Base-by-base conservation (phyloP, 352 stramenopile species). In the Phytophthora niederhauseri region DNA sequence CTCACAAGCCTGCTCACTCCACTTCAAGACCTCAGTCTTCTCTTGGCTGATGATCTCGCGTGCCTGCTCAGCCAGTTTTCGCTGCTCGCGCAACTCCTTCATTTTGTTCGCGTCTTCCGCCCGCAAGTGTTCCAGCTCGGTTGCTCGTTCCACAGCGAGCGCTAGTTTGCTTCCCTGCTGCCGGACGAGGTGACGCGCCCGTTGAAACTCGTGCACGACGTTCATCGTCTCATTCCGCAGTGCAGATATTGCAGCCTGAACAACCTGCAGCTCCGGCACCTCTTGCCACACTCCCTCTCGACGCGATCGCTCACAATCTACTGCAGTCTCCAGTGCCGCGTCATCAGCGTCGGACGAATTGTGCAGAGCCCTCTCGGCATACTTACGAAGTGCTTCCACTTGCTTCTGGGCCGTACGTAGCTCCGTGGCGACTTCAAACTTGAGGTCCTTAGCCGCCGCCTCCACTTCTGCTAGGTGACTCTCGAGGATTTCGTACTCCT, bases 31-130 rank as follows among this genome's bases (percentile, higher is more conserved):
- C 31, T 91, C 81, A 14, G 71, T 64, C 61, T 91, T 91, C 59
- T 93, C 85, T 14, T 84, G 70, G 5, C 45, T 68, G n/a, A 73
- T 63, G 26, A 93, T 90, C n/a, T 91, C 85, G 7, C 81, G 79
- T 2, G 82, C 80, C 43, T 91, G 75, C 56, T 93, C 83, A 15
- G 72, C 68, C 6, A 93, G 19, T 22, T 68, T 62, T 22, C 78
- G 56, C 38, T 88, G 73, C 30, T 87, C 78, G 0, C 59, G 65
- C 31, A 91, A 60, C 6, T 88, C 75, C 26, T 83, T 75, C 31
- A 84, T 61, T 30, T 73, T 70, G 20, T 57, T 11, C 11, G 72
- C 66, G 52, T 85, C 77, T n/a, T 86, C 75, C 6, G 55, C 59
- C 22, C 71, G 65, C 26, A 80, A 57, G 6, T 78, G 68, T 64